Base-by-base conservation (phyloP, 768 basidiomycete genomes). In the Agrocybe praecox region DNA sequence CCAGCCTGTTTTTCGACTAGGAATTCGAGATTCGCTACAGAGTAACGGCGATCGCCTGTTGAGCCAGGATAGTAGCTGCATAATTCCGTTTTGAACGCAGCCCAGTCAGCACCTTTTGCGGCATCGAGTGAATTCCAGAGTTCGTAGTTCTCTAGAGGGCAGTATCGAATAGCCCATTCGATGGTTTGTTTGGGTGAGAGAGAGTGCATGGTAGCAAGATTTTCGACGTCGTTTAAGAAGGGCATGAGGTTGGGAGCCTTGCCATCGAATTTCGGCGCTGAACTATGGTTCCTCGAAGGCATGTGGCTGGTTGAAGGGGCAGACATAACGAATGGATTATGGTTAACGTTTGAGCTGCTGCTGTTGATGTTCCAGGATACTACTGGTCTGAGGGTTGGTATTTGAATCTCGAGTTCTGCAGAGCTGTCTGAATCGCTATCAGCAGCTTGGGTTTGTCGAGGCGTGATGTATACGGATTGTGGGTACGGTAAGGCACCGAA, bases 201-300 rank as follows among this genome's bases (percentile, higher is more conserved):
- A 6, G 49, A 32, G 26, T 46, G 33, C 11, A 7, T 49, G 6
- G 9, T n/a, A 11, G 55, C 55, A 6, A 56, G 40, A 23, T 49
- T 40, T 11, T 60, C 51, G 1, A 56, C 40, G 24, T 60, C 55
- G 23, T 55, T 49, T 7, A 60, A 26, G 18, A 56, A 56, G 15
- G 46, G 29, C 2, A 33, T 6, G 0, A 60, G 26, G 8, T 50
- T 49, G 23, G 42, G 19, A 1, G 58, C 32, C 15, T 51, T 53
- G 0, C 58, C 58, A 49, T 59, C 58, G 34, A 60, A 60, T 23
- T 60, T 60, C 15, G 58, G 54, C 12, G 58, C 54, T 4, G 58
- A 60, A 7, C 29, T 34, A 22, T 60, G 58, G 15, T 52, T 51
- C 21, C 26, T 51, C 19, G 24, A 42, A 8, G 51, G 56, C 56